phyloP scores from a whole-genome alignment of 192 early-diverging fungal genomes.

The Backusella tarrabulga region DNA sequence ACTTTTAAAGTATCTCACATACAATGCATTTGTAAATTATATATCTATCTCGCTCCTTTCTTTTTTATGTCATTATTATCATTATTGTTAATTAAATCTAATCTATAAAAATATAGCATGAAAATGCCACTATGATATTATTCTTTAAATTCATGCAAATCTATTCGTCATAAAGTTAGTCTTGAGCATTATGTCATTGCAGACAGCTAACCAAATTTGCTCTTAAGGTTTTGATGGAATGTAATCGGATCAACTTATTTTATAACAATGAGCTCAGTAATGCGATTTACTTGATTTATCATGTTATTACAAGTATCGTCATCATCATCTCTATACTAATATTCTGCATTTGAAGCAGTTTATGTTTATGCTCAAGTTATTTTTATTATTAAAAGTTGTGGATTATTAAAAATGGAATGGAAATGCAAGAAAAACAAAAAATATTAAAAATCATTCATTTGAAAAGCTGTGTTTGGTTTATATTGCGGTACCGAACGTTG shows the following conservation, averaged over 20 bases:
- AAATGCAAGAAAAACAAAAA: not conserved
- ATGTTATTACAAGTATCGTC: not conserved
- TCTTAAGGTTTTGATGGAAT: not conserved
- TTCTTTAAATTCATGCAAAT: not conserved
- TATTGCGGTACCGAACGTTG: not conserved
- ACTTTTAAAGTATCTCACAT: not conserved
- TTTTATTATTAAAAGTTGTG: not conserved
- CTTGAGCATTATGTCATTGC: not conserved
- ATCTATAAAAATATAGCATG: not conserved
- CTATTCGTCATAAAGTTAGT: not conserved
- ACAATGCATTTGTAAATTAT: not conserved
- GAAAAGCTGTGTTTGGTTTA: not conserved
- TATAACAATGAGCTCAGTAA: not conserved
- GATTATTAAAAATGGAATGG: not conserved
- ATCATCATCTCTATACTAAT: not conserved
- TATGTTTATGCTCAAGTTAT: not conserved
- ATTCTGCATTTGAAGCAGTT: not conserved
- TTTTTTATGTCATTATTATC: conserved; percentile 7
- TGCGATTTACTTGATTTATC: not conserved
- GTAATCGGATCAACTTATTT: not conserved
- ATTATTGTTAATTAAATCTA: not conserved
- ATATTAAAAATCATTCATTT: conserved; percentile 7
- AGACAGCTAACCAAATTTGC: not conserved
- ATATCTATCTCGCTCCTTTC: not conserved
- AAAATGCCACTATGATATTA: not conserved